phyloP scores from a whole-genome alignment of 1,284 basidiomycete species.

The Rugosomyces carneus region DNA sequence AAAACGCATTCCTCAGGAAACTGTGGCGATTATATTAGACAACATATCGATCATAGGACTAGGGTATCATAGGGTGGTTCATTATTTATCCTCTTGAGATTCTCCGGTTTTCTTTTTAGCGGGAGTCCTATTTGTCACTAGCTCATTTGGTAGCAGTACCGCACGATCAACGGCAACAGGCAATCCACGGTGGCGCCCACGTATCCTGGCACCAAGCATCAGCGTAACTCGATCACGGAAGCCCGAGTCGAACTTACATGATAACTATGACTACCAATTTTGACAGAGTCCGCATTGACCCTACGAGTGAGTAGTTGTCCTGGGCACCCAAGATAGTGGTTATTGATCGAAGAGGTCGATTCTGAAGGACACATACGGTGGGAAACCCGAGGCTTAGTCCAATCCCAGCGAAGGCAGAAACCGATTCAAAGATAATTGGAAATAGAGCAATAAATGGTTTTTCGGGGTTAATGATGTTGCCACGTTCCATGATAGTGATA shows the following conservation, averaged over 20 bases:
- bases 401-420: conserved; percentile 65
- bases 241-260: conserved; percentile 43
- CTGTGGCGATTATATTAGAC: too few species aligned
- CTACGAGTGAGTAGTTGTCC: conserved; percentile 60
- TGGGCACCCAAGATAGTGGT: conserved; percentile 16
- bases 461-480: conserved; percentile 45
- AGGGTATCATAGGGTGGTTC: too few species aligned
- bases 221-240: background rate
- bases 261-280: conserved; percentile 71
- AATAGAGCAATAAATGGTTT: conserved; percentile 68
- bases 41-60: too few species aligned
- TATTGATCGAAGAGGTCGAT: background rate
- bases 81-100: too few species aligned
- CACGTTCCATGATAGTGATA: conserved; percentile 65
- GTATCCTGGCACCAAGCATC: conserved; percentile 30
- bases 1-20: too few species aligned
- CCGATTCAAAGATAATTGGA: conserved; percentile 56
- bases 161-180: conserved; percentile 70
- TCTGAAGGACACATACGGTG: conserved; percentile 27
- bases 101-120: background rate
- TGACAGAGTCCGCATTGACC: conserved; percentile 59
- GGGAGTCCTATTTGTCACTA: conserved; percentile 19
- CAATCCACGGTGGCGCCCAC: conserved; percentile 71
- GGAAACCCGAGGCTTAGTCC: conserved; percentile 70
- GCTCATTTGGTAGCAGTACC: conserved; percentile 43